Evolutionary conservation across 2,329 filamentous ascomycete species (phyloP).

Genomic region (Ascochyta rabiei): DNA sequence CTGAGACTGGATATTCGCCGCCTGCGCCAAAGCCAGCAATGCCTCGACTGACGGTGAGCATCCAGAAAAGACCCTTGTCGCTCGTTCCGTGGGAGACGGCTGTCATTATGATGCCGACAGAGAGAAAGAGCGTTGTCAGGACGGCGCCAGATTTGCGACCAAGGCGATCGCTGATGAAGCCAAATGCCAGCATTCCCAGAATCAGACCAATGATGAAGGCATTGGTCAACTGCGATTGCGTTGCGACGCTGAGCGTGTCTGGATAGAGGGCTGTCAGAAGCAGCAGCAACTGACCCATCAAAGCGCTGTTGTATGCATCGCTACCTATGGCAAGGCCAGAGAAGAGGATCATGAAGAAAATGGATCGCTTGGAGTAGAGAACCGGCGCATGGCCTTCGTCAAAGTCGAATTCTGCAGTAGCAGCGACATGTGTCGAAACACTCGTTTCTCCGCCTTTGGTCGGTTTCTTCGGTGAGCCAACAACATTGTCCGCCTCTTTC

Average conservation of each 20-base stretch:
- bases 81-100: constrained; percentile 35
- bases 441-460: background rate
- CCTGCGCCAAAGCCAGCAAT: constrained; percentile 51
- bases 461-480: too few species aligned
- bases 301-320: constrained; percentile 45
- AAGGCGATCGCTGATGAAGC: constrained; percentile 40
- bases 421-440: background rate
- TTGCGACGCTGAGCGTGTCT: constrained; percentile 32
- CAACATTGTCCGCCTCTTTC: background rate
- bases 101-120: constrained; percentile 41
- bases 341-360: constrained; percentile 45
- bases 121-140: constrained; percentile 41
- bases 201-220: constrained; percentile 46
- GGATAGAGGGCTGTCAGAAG: constrained; percentile 43
- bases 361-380: constrained; percentile 37
- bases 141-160: constrained; percentile 44
- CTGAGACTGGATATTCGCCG: constrained; percentile 61
- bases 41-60: constrained; percentile 53
- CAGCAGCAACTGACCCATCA: constrained; percentile 44
- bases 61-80: constrained; percentile 48
- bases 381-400: constrained; percentile 25
- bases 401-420: constrained; percentile 3
- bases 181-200: constrained; percentile 44
- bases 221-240: constrained; percentile 42
- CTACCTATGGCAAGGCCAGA: constrained; percentile 45